phyloP scores from a whole-genome alignment of 2,329 filamentous ascomycete genomes.

The Diplodia scrobiculata region DNA sequence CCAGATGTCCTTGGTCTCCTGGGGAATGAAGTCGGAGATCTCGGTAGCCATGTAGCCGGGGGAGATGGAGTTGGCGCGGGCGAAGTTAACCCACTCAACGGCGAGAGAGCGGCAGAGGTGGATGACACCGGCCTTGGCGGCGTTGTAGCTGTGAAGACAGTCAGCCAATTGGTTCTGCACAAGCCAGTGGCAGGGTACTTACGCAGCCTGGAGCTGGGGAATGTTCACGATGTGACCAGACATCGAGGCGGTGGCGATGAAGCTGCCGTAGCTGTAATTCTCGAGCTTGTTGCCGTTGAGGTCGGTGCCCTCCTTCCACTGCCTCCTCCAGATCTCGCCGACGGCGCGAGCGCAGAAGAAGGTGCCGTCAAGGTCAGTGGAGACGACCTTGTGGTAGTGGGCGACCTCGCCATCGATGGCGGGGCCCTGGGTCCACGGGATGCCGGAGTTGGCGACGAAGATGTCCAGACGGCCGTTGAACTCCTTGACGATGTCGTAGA shows the following conservation, averaged over 20 bases:
- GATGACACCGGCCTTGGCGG: slow-evolving; percentile 66
- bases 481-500: slow-evolving; percentile 64
- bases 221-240: slow-evolving; percentile 83
- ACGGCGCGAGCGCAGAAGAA: slow-evolving; percentile 87
- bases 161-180: neutral
- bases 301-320: slow-evolving; percentile 30
- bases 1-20: slow-evolving; percentile 73
- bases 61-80: slow-evolving; percentile 68
- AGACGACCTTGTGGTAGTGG: slow-evolving; percentile 76
- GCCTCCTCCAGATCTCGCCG: slow-evolving; percentile 50
- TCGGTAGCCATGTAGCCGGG: slow-evolving; percentile 71
- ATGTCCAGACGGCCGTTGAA: slow-evolving; percentile 70
- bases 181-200: neutral
- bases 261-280: slow-evolving; percentile 50
- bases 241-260: slow-evolving; percentile 72
- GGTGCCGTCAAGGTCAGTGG: slow-evolving; percentile 83
- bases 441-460: slow-evolving; percentile 70
- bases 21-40: slow-evolving; percentile 64
- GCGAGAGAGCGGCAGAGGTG: slow-evolving; percentile 65
- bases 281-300: slow-evolving; percentile 30
- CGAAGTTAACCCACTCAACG: slow-evolving; percentile 71
- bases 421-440: slow-evolving; percentile 61
- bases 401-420: slow-evolving; percentile 70
- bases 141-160: slow-evolving; percentile 40
- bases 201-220: slow-evolving; percentile 63